Base-by-base conservation (phyloP, 257 asterid species). In the Dorcoceras hygrometricum region DNA sequence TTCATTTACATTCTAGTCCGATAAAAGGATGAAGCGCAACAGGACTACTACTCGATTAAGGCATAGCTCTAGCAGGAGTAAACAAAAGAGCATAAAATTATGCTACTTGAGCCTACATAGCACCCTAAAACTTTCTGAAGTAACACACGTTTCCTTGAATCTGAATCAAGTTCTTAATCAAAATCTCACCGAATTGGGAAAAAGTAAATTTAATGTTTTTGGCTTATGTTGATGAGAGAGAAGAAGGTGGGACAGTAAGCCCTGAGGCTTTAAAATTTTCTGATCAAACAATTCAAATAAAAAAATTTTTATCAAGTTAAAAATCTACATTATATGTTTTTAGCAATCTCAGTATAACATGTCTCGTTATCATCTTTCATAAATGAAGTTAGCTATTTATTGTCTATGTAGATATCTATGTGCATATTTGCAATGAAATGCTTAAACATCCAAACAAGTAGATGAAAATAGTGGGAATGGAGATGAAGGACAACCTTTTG, bases 401-500 rank as follows among this genome's bases (percentile, higher is more conserved):
- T 39, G 12, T 39, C 12, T 39, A 39, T 39, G 50, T 12, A 16
- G 53, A 5, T 43, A 36, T 6, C 8, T 43, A 4, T 16, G 16
- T 43, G 11, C 20, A 26, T 20, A 46, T 12, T 36, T 12, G 46
- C 27, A 56, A 56, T 57, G 53, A 59, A 50, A 57, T 16, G 12
- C 57, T 19, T 51, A 75, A 23, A 64, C n/a, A 43, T 43, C 16
- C 6, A 64, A 60, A 51, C 28, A 69, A 27, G 59, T 31, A 70
- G 19, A 54, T 23, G 59, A 75, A 65, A 51, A 10, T 23, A 28
- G 3, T 31, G 6, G 62, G 74, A 4, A 60, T 11, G 64, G 50
- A 54, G 51, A 67, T n/a, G 16, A 60, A 74, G 69, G 67, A 36
- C 76, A 72, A 90, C 97, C 92, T 84, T 84, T 67, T 73, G 90